phyloP scores from a whole-genome alignment of 1,284 basidiomycete genomes.

The Amylostereum chailletii region DNA sequence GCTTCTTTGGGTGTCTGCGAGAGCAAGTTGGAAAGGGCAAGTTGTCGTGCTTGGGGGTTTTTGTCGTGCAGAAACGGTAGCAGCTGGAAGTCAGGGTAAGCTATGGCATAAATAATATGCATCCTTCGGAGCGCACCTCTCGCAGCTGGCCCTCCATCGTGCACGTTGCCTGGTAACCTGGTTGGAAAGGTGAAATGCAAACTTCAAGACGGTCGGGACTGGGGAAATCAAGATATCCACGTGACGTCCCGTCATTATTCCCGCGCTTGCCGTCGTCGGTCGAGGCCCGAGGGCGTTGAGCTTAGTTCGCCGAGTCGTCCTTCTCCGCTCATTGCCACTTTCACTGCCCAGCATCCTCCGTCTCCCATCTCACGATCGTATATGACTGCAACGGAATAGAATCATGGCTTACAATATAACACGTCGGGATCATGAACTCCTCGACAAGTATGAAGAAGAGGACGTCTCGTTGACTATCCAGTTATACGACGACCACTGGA shows the following conservation, averaged over 20 bases:
- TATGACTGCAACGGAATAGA: conserved; percentile 13
- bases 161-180: background rate
- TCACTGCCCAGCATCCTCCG: background rate
- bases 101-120: background rate
- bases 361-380: background rate
- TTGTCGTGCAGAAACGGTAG: conserved; percentile 80
- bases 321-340: background rate
- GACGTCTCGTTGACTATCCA: conserved; percentile 70
- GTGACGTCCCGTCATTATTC: too few relatives aligned
- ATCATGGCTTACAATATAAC: conserved; percentile 68
- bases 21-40: conserved; percentile 80
- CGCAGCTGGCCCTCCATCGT: conserved; percentile 49
- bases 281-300: background rate
- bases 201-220: too few relatives aligned
- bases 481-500: conserved; percentile 70
- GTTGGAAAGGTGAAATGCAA: background rate
- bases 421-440: conserved; percentile 47
- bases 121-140: conserved; percentile 33
- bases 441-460: conserved; percentile 44
- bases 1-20: conserved; percentile 71
- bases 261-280: too few relatives aligned
- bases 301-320: background rate
- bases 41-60: conserved; percentile 82
- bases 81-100: conserved; percentile 40
- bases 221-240: too few relatives aligned